Evolutionary conservation across 2,329 filamentous ascomycete genomes (phyloP), one percentile per base, ranked within the genome.

Genomic region (Reticulascus tulasneorum): DNA sequence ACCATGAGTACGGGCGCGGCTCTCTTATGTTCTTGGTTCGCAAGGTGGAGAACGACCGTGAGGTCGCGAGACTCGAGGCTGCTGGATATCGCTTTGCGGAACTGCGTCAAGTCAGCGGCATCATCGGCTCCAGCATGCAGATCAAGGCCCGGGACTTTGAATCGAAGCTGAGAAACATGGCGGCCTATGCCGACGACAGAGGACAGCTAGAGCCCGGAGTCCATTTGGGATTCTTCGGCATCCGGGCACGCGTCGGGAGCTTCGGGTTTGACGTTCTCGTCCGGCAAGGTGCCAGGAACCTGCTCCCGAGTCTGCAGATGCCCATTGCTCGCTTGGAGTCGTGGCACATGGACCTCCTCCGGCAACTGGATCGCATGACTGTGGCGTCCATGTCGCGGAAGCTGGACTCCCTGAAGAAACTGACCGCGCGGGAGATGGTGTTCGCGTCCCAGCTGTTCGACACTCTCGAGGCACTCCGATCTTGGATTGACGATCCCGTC

Each of bases 21-120:
- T 86, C 90, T 35, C 71, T 94, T 29, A 77, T 95, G 56, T 89
- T 94, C 49, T 72, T 94, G 9, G 82, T 89, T 6, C 83, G 81
- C 9, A 73, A 73, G 27, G 69, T 84, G 2, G 67, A 71, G 22
- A 66, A 61, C 22, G 66, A 67, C 22, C 64, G 71, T 1, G 84
- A 89, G 23, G 69, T 75, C 0, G 71, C 77, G 33, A 72, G 73
- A 19, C 69, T 94, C 11, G 75, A 82, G 44, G 78, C 85, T 2
- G 66, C 75, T 9, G 88, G 89, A 2, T 94, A 82, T 56, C 77
- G 84, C n/a, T 94, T 94, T 50, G 84, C 84, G 3, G 72, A 77
- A 22, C 62, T 81, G 10, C 72, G 73, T 37, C 79, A 88, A 42
- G 82, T 94, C 19, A 72, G 77, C 10, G 71, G 76, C 13, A 76